Evolutionary conservation across 441 rosid genomes (phyloP).

Genomic region (Eutrema salsugineum): DNA sequence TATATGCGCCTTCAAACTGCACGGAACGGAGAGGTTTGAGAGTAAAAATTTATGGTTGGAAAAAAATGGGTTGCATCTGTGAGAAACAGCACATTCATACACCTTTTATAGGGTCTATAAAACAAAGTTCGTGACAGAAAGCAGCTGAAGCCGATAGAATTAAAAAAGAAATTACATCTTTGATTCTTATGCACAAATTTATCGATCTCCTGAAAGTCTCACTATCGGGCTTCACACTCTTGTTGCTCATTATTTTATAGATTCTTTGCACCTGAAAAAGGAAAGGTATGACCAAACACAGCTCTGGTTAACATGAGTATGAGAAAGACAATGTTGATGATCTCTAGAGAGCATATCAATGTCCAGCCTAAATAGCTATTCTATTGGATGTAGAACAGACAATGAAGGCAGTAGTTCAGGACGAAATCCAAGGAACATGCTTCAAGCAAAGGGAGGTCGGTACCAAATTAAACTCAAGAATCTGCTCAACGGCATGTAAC

Average conservation of each 20-base stretch:
- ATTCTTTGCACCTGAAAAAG: constrained; percentile 58
- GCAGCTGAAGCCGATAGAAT: constrained; percentile 7
- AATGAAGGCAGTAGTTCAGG: background rate
- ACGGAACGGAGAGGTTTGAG: constrained; percentile 20
- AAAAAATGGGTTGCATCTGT: constrained; percentile 7
- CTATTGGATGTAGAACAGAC: background rate
- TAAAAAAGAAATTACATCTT: constrained; percentile 62
- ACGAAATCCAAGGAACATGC: background rate
- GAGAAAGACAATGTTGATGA: background rate
- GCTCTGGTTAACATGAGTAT: background rate
- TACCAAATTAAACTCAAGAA: constrained; percentile 70
- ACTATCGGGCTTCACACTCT: constrained; percentile 49
- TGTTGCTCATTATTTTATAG: constrained; percentile 50
- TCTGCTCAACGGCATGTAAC: constrained; percentile 48
- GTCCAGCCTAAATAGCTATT: background rate
- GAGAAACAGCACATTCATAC: constrained; percentile 1
- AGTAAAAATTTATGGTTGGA: background rate
- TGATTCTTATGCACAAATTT: constrained; percentile 58
- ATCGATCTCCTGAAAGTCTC: constrained; percentile 75
- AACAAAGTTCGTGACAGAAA: background rate
- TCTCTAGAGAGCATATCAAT: background rate
- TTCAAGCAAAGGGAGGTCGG: constrained; percentile 8
- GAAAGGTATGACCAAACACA: background rate
- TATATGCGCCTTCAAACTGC: constrained; percentile 79
- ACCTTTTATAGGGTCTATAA: background rate